Base-by-base conservation (phyloP, 495 filamentous ascomycete genomes). In the Hyaloscypha bicolor region DNA sequence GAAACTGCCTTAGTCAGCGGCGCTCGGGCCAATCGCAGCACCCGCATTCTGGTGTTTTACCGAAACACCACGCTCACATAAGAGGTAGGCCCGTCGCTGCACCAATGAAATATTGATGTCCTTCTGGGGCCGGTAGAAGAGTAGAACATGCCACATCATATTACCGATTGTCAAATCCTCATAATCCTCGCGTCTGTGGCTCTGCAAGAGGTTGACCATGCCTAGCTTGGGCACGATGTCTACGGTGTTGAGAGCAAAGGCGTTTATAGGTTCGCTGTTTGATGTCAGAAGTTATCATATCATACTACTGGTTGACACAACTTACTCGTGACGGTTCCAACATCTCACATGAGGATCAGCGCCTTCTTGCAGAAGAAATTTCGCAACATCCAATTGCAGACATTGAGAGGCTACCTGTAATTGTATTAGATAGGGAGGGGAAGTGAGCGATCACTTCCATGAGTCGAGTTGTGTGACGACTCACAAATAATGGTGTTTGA, bases 401-500 rank as follows among this genome's bases (percentile, higher is more conserved):
- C 37, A 19, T 16, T 60, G 11, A n/a, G 55, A 35, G 9, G 66
- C 66, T 30, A 64, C 21, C 66, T 69, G 32, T n/a, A 55, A 19
- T 58, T 12, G 1, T 22, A 4, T 63, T 21, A 14, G 37, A 51
- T 21, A 14, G 37, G 32, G 45, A 1, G 35, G 12, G 35, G 35
- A 37, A 37, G 35, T 12, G 12, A 1, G 35, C 6, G 6, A 3
- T 12, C 35, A 8, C 8, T 8, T 37, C 35, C 8, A 25, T 25
- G 12, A 6, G 6, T 57, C 55, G 48, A 25, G 39, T 12, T 48
- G 39, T 12, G 19, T 4, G 30, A 8, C 22, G 29, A 32, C 45
- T 63, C 39, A 64, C 66, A 33, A 33, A 60, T 16, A 69, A 45
- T 16, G 66, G 66, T 25, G 66, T 72, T 31, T 53, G 45, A 2